Conservation (phyloP, 2,329 filamentous ascomycete genomes). For the Byssoonygena ceratinophila region DNA sequence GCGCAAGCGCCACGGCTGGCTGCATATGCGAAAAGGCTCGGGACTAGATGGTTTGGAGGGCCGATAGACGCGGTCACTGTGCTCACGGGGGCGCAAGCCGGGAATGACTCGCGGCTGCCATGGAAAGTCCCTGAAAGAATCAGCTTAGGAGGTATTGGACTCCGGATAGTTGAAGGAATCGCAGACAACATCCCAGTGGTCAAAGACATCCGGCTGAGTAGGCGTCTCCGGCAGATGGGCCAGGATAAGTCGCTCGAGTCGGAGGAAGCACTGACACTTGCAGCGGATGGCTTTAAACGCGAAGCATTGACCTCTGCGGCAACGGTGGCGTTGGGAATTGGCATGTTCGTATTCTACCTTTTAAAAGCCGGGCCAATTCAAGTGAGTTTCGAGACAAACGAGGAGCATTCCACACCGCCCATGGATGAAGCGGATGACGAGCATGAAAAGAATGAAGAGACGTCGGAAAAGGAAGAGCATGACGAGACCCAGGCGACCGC, state of each 20-base stretch:
- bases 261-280: slow-evolving; percentile 22
- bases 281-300: slow-evolving; percentile 22
- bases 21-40: slow-evolving; percentile 36
- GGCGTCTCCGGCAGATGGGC: slow-evolving; percentile 28
- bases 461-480: not conserved
- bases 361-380: slow-evolving; percentile 23
- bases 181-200: slow-evolving; percentile 31
- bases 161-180: slow-evolving; percentile 28
- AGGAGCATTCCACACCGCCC: not conserved
- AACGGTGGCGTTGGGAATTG: slow-evolving; percentile 27
- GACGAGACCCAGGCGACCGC: not conserved
- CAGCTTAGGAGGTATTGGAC: slow-evolving; percentile 25
- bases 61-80: slow-evolving; percentile 9
- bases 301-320: slow-evolving; percentile 31
- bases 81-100: not conserved
- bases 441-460: slow-evolving; percentile 1
- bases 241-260: slow-evolving; percentile 22
- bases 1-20: slow-evolving; percentile 40
- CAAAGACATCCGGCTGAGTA: slow-evolving; percentile 29
- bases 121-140: slow-evolving; percentile 30
- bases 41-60: slow-evolving; percentile 30
- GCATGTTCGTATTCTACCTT: slow-evolving; percentile 31
- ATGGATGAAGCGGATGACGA: not conserved
- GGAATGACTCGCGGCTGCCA: slow-evolving; percentile 22
- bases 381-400: not conserved